Evolutionary conservation across 192 early-diverging fungal species (phyloP).

Genomic region (Backusella tuberculispora): DNA sequence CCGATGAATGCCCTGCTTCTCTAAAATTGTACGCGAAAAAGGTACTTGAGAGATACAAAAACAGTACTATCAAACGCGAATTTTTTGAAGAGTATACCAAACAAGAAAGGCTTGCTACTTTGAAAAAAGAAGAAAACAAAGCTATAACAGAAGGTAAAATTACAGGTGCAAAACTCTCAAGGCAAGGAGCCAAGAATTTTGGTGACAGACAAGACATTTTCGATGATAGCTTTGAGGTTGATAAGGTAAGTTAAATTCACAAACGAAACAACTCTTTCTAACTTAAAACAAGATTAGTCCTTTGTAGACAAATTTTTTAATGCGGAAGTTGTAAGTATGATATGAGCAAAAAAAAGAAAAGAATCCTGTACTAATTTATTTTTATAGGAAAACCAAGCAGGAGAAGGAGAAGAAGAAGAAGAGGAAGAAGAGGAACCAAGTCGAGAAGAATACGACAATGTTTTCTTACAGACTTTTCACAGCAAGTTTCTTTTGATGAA

Average conservation of each 20-base stretch:
- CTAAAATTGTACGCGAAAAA: too few species aligned
- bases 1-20: too few species aligned
- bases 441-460: background rate
- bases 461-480: background rate
- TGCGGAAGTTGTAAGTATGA: background rate
- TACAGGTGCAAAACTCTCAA: background rate
- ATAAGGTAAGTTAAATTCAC: too few species aligned
- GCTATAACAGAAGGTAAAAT: background rate
- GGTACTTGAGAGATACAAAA: too few species aligned
- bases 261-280: too few species aligned
- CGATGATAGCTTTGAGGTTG: too few species aligned
- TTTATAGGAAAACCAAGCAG: background rate
- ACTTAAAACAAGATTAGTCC: background rate
- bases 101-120: too few species aligned
- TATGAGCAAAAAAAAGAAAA: slow-evolving; percentile 1
- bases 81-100: too few species aligned
- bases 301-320: background rate
- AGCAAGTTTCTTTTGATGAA: slow-evolving; percentile 1
- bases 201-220: too few species aligned
- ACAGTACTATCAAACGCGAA: too few species aligned
- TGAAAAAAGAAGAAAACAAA: too few species aligned
- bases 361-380: background rate
- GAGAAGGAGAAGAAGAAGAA: background rate
- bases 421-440: background rate
- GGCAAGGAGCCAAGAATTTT: too few species aligned